A percentile compares a stretch with the other conserved stretches of the same genome.
phyloP scores from a whole-genome alignment of 345 rosid species.

The Lepidium sativum region DNA sequence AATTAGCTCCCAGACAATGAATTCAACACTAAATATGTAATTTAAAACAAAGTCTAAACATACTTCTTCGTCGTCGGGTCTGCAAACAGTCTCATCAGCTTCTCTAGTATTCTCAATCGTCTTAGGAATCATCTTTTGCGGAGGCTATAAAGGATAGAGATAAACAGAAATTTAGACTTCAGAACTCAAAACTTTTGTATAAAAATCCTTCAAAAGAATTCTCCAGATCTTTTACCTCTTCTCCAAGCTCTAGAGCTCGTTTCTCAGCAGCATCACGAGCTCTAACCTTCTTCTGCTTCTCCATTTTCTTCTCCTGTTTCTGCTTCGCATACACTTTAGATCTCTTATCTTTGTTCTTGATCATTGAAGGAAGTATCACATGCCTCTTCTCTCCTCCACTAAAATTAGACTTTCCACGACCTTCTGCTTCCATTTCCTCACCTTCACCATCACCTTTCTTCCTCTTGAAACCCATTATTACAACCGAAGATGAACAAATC shows the following conservation, averaged over 20 bases:
- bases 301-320: conserved; percentile 73
- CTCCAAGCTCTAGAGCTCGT: conserved; percentile 83
- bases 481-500: neutral
- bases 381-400: conserved; percentile 30
- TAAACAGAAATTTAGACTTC: neutral
- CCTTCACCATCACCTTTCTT: conserved; percentile 29
- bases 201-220: neutral
- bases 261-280: conserved; percentile 76
- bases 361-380: conserved; percentile 75
- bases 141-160: conserved; percentile 41
- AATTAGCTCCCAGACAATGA: neutral
- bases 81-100: conserved; percentile 79
- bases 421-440: conserved; percentile 26
- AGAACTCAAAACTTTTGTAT: neutral
- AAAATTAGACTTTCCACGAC: neutral
- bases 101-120: conserved; percentile 96
- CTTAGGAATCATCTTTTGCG: conserved; percentile 54
- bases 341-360: conserved; percentile 92
- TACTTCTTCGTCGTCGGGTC: conserved; percentile 93
- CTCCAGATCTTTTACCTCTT: conserved; percentile 46
- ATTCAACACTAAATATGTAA: neutral
- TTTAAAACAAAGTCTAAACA: neutral
- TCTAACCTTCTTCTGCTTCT: conserved; percentile 76
- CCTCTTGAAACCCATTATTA: conserved; percentile 45
- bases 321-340: conserved; percentile 68